Percentiles rank a stretch among this genome's conserved stretches.
phyloP scores from a whole-genome alignment of 2,329 filamentous ascomycete species.

The Hirsutella rhossiliensis region DNA sequence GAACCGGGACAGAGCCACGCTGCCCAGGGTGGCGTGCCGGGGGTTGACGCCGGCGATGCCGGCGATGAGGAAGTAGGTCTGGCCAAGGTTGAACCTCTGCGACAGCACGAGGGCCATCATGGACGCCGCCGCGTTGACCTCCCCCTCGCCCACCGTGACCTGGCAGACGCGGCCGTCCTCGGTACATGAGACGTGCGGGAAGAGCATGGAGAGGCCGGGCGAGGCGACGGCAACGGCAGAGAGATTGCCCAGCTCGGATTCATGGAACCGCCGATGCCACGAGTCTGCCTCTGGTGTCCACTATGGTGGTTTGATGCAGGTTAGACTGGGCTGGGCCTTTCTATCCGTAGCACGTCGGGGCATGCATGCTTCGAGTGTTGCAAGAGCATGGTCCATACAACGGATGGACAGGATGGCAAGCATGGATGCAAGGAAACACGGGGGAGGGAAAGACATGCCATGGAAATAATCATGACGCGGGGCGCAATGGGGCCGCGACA shows the following conservation, averaged over 20 bases:
- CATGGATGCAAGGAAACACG: not conserved
- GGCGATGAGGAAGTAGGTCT: conserved; percentile 59
- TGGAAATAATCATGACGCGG: conserved; percentile 34
- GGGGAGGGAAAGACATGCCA: not conserved
- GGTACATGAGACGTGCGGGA: conserved; percentile 53
- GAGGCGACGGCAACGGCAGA: conserved; percentile 43
- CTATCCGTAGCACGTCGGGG: too few species aligned
- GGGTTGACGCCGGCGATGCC: conserved; percentile 70
- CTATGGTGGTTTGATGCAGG: conserved; percentile 19
- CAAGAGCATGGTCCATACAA: too few species aligned
- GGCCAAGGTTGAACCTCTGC: conserved; percentile 46
- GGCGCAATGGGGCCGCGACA: conserved; percentile 27
- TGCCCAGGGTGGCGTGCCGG: conserved; percentile 49
- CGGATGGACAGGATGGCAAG: too few species aligned
- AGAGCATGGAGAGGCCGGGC: conserved; percentile 53
- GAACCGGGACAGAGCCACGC: conserved; percentile 56
- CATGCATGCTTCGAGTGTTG: too few species aligned
- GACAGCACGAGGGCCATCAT: conserved; percentile 53
- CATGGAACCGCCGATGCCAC: conserved; percentile 44
- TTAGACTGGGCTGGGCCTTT: too few species aligned
- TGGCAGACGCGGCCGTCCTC: conserved; percentile 52
- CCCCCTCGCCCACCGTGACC: conserved; percentile 53
- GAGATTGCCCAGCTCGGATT: conserved; percentile 38
- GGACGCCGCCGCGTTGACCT: conserved; percentile 64
- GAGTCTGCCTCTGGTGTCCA: conserved; percentile 48